Percentiles rank a stretch among this genome's conserved stretches.
phyloP scores from a whole-genome alignment of 371 early-diverging fungal species.

The Mortierella sp. region DNA sequence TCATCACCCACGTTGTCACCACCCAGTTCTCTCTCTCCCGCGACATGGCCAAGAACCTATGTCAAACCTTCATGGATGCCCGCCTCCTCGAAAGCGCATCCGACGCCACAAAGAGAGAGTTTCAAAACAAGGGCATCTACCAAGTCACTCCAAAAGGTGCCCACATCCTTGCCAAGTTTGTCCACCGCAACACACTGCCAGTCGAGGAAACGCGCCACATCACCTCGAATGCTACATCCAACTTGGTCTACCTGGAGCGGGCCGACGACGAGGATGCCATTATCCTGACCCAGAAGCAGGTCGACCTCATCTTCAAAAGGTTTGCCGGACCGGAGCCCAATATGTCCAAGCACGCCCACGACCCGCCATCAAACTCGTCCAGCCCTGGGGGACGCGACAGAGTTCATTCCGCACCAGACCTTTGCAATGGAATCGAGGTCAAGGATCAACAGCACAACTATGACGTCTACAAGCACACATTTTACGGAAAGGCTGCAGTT shows the following conservation, averaged over 20 bases:
- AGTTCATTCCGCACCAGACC: slow-evolving; percentile 25
- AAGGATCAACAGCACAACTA: slow-evolving; percentile 50
- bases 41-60: slow-evolving; percentile 76
- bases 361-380: slow-evolving; percentile 8
- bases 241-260: slow-evolving; percentile 50
- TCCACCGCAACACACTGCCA: slow-evolving; percentile 46
- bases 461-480: slow-evolving; percentile 39
- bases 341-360: slow-evolving; percentile 1
- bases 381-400: slow-evolving; percentile 26
- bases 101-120: slow-evolving; percentile 65
- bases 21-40: slow-evolving; percentile 72
- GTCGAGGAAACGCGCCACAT: slow-evolving; percentile 45
- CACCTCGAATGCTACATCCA: slow-evolving; percentile 36
- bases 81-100: slow-evolving; percentile 68
- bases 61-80: slow-evolving; percentile 74
- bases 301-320: slow-evolving; percentile 55
- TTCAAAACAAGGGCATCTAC: slow-evolving; percentile 69
- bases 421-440: slow-evolving; percentile 56
- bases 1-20: slow-evolving; percentile 69
- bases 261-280: slow-evolving; percentile 54
- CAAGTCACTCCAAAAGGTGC: slow-evolving; percentile 73
- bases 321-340: slow-evolving; percentile 58
- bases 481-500: slow-evolving; percentile 59
- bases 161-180: slow-evolving; percentile 65
- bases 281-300: slow-evolving; percentile 31